A percentile compares a stretch with the other conserved stretches of the same genome.
Conservation (phyloP, 352 stramenopile genomes). For the Phytophthora citricola region DNA sequence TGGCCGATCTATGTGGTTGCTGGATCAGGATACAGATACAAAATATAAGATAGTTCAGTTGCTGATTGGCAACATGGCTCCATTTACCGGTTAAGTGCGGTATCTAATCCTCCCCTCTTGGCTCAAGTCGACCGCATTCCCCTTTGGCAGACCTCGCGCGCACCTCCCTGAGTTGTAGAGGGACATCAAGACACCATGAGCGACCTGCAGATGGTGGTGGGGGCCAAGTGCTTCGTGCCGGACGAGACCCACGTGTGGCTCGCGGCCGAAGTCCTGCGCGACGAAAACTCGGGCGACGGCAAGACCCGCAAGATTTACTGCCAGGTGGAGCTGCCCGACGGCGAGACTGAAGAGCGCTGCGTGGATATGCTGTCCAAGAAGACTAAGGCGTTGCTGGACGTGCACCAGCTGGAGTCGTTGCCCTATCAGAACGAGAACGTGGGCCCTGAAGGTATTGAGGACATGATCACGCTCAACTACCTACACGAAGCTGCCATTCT, state of each 20-base stretch:
- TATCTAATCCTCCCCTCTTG: constrained; percentile 26
- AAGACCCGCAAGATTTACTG: constrained; percentile 72
- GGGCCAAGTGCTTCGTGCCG: constrained; percentile 87
- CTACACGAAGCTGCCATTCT: constrained; percentile 92
- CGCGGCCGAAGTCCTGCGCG: constrained; percentile 72
- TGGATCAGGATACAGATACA: constrained; percentile 16
- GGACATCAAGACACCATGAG: constrained; percentile 36
- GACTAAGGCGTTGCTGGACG: constrained; percentile 72
- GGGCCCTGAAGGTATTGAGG: constrained; percentile 71
- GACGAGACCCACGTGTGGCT: constrained; percentile 89
- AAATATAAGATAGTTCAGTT: constrained; percentile 14
- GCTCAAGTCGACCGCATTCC: constrained; percentile 27
- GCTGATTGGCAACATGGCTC: constrained; percentile 22
- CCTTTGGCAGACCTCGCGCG: constrained; percentile 24
- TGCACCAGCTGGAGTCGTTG: constrained; percentile 78
- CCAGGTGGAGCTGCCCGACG: constrained; percentile 62
- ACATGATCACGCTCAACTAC: constrained; percentile 91
- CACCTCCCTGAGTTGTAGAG: constrained; percentile 23
- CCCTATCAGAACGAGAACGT: constrained; percentile 88
- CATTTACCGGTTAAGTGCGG: constrained; percentile 29
- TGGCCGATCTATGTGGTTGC: constrained; percentile 32
- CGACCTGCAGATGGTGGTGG: constrained; percentile 67
- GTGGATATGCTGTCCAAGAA: constrained; percentile 79
- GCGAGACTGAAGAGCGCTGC: constrained; percentile 62
- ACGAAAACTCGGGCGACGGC: constrained; percentile 66